Evolutionary conservation across 208 protist genomes (phyloP), one percentile per base, ranked within the genome.

Genomic region (Trypanosomatidae sp.): DNA sequence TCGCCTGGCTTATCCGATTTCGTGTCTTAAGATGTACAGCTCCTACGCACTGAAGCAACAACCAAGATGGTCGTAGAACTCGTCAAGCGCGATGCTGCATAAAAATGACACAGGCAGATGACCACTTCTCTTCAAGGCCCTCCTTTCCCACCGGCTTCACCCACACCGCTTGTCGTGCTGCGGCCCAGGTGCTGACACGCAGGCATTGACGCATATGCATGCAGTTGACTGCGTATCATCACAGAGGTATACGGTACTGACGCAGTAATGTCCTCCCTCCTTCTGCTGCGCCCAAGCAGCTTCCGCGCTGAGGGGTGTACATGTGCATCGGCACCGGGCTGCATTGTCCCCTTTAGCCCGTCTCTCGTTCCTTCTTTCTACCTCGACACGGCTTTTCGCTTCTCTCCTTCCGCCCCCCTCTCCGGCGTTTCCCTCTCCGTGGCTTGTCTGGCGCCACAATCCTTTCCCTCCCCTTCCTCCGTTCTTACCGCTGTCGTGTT

Each of bases 21-120:
- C 53, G 17, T 66, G 44, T 77, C 7, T n/a, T 41, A 36, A 41
- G 53, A 59, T 59, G 53, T 59, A 59, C 53, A 59, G 53, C 3
- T 36, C 53, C 53, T 36, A n/a, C 25, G 53, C 25, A 59, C 25
- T 12, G 25, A 59, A 36, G 53, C 12, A 59, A 25, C 53, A 4
- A 33, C 25, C 25, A 19, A 2, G 25, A 17, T 10, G 10, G 53
- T 12, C 28, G 53, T 33, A 28, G 7, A 59, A 28, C 13, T 13
- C 2, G 28, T 39, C 36, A 59, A 13, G 12, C 9, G 25, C 4
- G 25, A 59, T 33, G 13, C 7, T 4, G 25, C 12, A 59, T 33
- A 25, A 7, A 4, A 19, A 8, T 13, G 25, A 33, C 33, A 12
- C 25, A 25, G 25, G 9, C 3, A 3, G 25, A 22, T 25, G 2